phyloP scores from a whole-genome alignment of 148 eudicot genomes.

The Dysphania ambrosioides region DNA sequence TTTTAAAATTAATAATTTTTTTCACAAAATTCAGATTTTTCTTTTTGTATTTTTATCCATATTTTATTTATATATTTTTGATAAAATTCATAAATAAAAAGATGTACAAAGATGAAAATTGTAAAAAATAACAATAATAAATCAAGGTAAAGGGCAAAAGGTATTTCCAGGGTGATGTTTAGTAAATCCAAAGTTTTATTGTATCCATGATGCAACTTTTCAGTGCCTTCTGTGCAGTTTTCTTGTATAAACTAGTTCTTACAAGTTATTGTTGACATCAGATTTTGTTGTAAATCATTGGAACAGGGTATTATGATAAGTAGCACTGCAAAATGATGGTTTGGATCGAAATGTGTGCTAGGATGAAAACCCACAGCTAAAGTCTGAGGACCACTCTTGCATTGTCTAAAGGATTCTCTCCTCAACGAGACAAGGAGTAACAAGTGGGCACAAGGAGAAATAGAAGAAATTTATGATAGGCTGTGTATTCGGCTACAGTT shows the following conservation, averaged over 20 bases:
- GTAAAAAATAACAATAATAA: too few relatives aligned
- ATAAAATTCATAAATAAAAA: too few relatives aligned
- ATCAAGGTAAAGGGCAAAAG: too few relatives aligned
- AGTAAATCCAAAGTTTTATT: neutral
- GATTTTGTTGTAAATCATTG: neutral
- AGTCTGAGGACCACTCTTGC: conserved; percentile 23
- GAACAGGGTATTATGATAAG: conserved; percentile 21
- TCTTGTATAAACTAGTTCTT: neutral
- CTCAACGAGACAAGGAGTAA: neutral
- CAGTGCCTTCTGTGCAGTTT: neutral
- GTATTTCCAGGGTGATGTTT: too few relatives aligned
- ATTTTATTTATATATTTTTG: too few relatives aligned
- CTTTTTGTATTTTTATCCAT: too few relatives aligned
- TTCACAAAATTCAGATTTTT: too few relatives aligned
- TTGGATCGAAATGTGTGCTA: conserved; percentile 34
- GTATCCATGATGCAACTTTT: neutral
- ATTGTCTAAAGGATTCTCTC: conserved; percentile 9
- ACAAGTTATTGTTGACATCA: neutral
- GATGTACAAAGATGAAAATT: too few relatives aligned
- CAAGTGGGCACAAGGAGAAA: neutral
- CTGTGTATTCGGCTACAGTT: neutral
- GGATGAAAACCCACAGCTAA: conserved; percentile 20
- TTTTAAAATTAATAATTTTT: too few relatives aligned
- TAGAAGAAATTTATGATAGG: neutral
- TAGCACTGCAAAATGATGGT: conserved; percentile 14